Evolutionary conservation across 345 rosid species (phyloP).

Genomic region (Citrus cavaleriei): DNA sequence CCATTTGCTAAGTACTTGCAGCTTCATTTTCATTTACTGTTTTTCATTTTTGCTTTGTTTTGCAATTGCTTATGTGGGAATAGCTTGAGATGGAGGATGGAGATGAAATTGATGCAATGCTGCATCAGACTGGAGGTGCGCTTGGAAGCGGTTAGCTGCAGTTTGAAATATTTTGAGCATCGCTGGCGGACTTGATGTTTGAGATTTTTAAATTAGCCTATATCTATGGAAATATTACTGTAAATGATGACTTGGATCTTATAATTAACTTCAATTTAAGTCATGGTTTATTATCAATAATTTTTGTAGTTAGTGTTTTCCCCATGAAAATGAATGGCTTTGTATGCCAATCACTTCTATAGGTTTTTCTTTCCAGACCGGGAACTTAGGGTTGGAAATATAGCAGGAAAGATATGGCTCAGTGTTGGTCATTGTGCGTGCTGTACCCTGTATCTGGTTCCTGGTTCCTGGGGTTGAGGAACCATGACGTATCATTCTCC

Average conservation of each 20-base stretch:
- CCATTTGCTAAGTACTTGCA: neutral
- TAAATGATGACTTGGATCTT: conserved; percentile 5
- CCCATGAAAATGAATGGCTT: neutral
- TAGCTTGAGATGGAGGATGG: conserved; percentile 95
- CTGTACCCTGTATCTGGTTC: no score
- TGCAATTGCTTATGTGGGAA: neutral
- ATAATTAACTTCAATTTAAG: neutral
- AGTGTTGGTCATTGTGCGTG: no score
- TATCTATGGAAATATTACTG: neutral
- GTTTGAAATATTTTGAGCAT: neutral
- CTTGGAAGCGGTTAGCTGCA: neutral
- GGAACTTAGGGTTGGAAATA: no score
- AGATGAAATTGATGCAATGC: conserved; percentile 88
- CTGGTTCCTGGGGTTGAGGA: no score
- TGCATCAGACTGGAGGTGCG: conserved; percentile 77
- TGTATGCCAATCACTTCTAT: neutral
- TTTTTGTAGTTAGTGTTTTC: neutral
- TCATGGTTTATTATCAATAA: neutral
- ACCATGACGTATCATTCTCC: no score
- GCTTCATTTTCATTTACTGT: neutral
- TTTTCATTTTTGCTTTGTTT: neutral
- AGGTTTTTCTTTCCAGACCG: no score
- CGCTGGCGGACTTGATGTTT: neutral
- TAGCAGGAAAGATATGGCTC: no score
- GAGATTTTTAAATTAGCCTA: neutral